Evolutionary conservation across 139 green algal genomes (phyloP), one percentile per base, ranked within the genome.

Genomic region (Deuterostichococcus epilithicus): DNA sequence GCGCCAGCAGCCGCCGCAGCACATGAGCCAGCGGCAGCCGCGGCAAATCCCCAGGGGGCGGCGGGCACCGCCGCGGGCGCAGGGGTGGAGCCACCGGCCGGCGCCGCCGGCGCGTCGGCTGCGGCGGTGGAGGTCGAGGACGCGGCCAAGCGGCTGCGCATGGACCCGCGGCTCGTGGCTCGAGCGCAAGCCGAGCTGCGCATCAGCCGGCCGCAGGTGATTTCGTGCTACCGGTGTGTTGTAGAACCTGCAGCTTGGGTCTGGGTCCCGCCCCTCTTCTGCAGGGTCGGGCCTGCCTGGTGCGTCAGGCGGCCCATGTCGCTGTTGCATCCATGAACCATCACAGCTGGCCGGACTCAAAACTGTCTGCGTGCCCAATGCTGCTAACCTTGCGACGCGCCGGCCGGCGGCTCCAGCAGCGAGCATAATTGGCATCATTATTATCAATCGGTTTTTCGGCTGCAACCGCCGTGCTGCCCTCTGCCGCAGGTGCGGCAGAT

Each of bases 401-500:
- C n/a, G n/a, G n/a, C n/a, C n/a, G n/a, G n/a, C n/a, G n/a, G n/a
- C n/a, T 52, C 10, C 42, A 52, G 8, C 42, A 52, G 42, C 13
- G 10, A 52, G 42, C 42, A 52, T 8, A 52, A n/a, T n/a, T n/a
- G n/a, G n/a, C n/a, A n/a, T n/a, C n/a, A n/a, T n/a, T n/a, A n/a
- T n/a, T n/a, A n/a, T n/a, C n/a, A n/a, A n/a, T 0, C 44, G 63
- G 37, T 73, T 37, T n/a, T 73, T 60, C 20, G 10, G 18, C 39
- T 70, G 32, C 32, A 28, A 13, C 70, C 39, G 30, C 67, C 5
- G 28, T 34, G 23, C 37, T 20, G 69, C 69, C 34, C 2, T n/a
- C 74, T 37, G 5, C 23, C 68, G 35, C 81, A 91, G 85, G 83
- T 84, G 32, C 63, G 78, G 25, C 67, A 81, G 8, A 71, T 85